These are phyloP conservation scores for Verticillium nonalfalfae DNA, from an alignment of 2,329 filamentous ascomycete genomes.

Conservation along the genomic window DNA sequence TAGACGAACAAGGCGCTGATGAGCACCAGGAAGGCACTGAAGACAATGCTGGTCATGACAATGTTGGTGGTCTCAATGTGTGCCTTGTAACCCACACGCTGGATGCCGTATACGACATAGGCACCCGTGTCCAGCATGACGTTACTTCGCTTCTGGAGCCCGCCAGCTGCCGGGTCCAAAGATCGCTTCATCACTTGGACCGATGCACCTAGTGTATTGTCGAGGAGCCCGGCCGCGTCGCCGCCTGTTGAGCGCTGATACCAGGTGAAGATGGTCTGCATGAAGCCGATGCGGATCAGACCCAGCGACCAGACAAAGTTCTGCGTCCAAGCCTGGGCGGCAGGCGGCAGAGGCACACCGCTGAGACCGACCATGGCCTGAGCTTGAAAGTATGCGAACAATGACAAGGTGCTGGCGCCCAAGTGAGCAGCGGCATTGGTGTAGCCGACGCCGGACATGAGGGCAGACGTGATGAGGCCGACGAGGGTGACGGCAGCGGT, in stretches of 20 bases:
- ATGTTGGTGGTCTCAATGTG: constrained; percentile 86
- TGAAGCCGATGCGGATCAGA: constrained; percentile 79
- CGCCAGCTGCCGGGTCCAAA: not conserved
- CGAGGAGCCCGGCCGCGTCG: constrained; percentile 71
- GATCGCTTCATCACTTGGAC: constrained; percentile 70
- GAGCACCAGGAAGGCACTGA: constrained; percentile 53
- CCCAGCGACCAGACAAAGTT: constrained; percentile 99
- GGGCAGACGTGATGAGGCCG: constrained; percentile 75
- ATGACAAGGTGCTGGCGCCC: constrained; percentile 86
- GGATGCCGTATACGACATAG: constrained; percentile 70
- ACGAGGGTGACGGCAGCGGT: constrained; percentile 84
- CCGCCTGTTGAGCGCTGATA: constrained; percentile 92
- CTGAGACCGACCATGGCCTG: constrained; percentile 88
- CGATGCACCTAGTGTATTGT: constrained; percentile 66
- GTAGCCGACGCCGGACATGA: constrained; percentile 85
- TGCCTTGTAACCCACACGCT: constrained; percentile 81
- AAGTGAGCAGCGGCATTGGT: constrained; percentile 93
- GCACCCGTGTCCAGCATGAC: constrained; percentile 47
- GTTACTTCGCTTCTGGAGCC: constrained; percentile 20
- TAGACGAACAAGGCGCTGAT: constrained; percentile 46
- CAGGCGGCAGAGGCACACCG: constrained; percentile 73
- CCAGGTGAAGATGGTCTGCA: constrained; percentile 88
- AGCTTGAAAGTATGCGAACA: constrained; percentile 91
- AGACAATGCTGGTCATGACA: constrained; percentile 84
- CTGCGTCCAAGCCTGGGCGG: constrained; percentile 90